These are phyloP conservation scores for Pythium sukuiense DNA, from an alignment of 352 stramenopile species.

Conservation along the genomic window DNA sequence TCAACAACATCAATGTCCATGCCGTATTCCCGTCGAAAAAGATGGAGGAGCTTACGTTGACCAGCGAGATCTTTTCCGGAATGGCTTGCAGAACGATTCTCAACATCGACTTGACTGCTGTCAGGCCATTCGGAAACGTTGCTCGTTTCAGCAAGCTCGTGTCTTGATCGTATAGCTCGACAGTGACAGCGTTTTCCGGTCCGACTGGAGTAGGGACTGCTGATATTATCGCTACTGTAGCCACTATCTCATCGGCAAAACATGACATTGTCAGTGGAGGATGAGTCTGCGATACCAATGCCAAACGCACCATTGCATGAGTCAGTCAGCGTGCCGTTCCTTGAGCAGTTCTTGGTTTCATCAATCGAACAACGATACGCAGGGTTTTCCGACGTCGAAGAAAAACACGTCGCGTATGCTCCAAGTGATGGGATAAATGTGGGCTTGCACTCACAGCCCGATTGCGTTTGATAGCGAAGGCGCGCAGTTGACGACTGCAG, in stretches of 20 bases:
- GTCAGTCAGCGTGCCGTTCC: background rate
- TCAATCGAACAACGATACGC: conserved; percentile 22
- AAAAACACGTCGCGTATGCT: conserved; percentile 13
- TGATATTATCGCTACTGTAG: conserved; percentile 16
- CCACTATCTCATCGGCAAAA: conserved; percentile 1
- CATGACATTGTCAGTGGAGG: no score
- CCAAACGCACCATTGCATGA: conserved; percentile 21
- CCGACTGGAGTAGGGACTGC: background rate
- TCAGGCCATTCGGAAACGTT: background rate
- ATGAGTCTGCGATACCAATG: background rate
- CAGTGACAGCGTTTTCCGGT: conserved; percentile 1
- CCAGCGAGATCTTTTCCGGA: conserved; percentile 16
- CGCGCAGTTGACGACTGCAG: background rate
- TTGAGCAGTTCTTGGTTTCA: conserved; percentile 6
- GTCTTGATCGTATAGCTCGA: conserved; percentile 25
- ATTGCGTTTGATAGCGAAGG: conserved; percentile 16
- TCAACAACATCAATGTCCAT: background rate
- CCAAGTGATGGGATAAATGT: conserved; percentile 7
- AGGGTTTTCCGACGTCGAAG: background rate
- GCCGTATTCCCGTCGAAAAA: background rate
- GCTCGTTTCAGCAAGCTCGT: conserved; percentile 12
- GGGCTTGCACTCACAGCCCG: conserved; percentile 17
- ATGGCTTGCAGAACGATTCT: conserved; percentile 8
- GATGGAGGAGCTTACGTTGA: conserved; percentile 14
- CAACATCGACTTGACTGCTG: conserved; percentile 8